Conservation (phyloP, 2,329 filamentous ascomycete genomes). For the Zalaria sp. region DNA sequence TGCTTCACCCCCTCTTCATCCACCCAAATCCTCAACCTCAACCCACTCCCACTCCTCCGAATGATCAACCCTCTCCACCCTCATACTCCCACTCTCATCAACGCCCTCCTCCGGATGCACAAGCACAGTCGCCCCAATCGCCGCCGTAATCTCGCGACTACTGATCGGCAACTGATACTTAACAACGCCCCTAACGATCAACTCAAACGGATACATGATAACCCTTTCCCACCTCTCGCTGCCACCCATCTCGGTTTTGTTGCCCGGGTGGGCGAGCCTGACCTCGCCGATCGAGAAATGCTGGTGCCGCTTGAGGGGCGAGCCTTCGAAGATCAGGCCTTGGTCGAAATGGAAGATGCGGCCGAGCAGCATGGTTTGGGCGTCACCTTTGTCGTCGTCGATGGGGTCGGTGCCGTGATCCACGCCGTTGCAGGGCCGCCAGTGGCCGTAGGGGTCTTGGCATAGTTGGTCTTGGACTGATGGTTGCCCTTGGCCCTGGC, state of each 20-base stretch:
- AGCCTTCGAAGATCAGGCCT: constrained; percentile 75
- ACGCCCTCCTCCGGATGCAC: constrained; percentile 25
- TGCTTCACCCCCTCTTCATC: neutral
- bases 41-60: constrained; percentile 18
- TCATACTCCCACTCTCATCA: constrained; percentile 15
- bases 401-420: constrained; percentile 50
- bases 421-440: constrained; percentile 17
- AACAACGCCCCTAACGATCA: constrained; percentile 81
- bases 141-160: constrained; percentile 38
- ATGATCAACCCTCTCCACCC: constrained; percentile 12
- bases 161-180: constrained; percentile 60
- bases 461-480: constrained; percentile 1
- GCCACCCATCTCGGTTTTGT: constrained; percentile 70
- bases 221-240: constrained; percentile 82
- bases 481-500: neutral
- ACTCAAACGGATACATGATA: constrained; percentile 79
- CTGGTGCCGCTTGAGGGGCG: constrained; percentile 62
- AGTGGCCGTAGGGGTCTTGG: constrained; percentile 8
- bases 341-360: constrained; percentile 79
- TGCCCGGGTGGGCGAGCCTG: constrained; percentile 69
- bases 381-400: constrained; percentile 33
- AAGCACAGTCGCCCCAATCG: constrained; percentile 26
- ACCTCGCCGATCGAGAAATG: constrained; percentile 71
- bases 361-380: constrained; percentile 84
- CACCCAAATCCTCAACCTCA: constrained; percentile 7